These are phyloP conservation scores for Xylariaceae sp. DNA, from an alignment of 2,329 filamentous ascomycete genomes.

Conservation along the genomic window DNA sequence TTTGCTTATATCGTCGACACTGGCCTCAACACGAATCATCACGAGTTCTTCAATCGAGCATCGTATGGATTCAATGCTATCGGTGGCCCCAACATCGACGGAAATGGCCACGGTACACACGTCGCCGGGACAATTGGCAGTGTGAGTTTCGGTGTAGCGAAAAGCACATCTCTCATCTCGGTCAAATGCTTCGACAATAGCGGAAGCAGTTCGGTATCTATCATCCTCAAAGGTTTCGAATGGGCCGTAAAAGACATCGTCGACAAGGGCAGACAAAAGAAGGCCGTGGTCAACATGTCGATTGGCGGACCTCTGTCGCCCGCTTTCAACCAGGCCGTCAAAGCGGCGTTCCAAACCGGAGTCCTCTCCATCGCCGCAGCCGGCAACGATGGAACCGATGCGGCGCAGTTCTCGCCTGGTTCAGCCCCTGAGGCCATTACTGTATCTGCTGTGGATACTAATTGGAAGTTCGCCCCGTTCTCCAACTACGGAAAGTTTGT, in stretches of 20 bases:
- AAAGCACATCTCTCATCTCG: conserved; percentile 36
- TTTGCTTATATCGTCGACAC: conserved; percentile 54
- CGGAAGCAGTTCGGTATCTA: conserved; percentile 19
- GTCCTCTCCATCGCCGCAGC: conserved; percentile 54
- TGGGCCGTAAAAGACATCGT: conserved; percentile 46
- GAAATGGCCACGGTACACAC: conserved; percentile 44
- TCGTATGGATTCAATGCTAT: conserved; percentile 29
- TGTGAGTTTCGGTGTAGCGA: conserved; percentile 42
- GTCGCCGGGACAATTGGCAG: conserved; percentile 43
- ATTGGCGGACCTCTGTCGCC: conserved; percentile 8
- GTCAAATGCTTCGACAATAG: conserved; percentile 42
- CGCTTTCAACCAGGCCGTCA: too few relatives aligned
- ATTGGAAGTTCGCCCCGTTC: conserved; percentile 39
- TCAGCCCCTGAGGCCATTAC: conserved; percentile 48
- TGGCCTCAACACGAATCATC: conserved; percentile 44
- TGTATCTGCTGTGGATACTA: conserved; percentile 44
- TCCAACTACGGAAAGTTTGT: conserved; percentile 47
- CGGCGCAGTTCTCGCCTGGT: conserved; percentile 43
- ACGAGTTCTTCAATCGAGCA: conserved; percentile 40
- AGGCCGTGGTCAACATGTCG: too few relatives aligned
- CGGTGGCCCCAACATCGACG: conserved; percentile 30
- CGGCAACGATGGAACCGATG: conserved; percentile 45
- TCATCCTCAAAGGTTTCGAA: conserved; percentile 26
- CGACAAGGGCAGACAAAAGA: conserved; percentile 33
- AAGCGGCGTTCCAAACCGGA: conserved; percentile 38